A percentile compares a stretch with the other conserved stretches of the same genome.
Conservation (phyloP, 2,329 filamentous ascomycete species). For the Ophiostoma himal-ulmi region DNA sequence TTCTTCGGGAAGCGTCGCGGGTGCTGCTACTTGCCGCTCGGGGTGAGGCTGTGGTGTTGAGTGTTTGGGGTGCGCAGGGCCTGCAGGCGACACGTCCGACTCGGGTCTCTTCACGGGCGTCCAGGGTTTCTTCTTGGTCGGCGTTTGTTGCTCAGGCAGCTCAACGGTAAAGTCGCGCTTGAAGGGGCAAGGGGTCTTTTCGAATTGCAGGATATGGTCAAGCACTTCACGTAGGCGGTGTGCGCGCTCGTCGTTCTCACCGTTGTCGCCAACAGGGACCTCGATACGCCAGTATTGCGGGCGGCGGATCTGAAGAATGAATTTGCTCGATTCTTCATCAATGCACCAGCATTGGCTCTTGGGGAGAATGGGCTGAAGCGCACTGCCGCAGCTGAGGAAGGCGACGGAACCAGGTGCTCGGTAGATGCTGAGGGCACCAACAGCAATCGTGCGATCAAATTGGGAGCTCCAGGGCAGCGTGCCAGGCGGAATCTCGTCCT, state of each 20-base stretch:
- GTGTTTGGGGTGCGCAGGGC: not conserved
- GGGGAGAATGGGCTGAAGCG: constrained; percentile 79
- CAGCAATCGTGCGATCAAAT: constrained; percentile 75
- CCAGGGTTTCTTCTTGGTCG: constrained; percentile 63
- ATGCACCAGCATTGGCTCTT: constrained; percentile 94
- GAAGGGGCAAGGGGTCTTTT: constrained; percentile 84
- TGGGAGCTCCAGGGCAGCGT: constrained; percentile 67
- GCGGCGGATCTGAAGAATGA: constrained; percentile 77
- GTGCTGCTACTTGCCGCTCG: not conserved
- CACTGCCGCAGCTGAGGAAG: constrained; percentile 78
- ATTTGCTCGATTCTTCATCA: constrained; percentile 70
- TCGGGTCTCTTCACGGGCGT: constrained; percentile 43
- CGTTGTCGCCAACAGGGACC: constrained; percentile 59
- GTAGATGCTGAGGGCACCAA: constrained; percentile 75
- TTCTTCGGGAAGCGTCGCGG: constrained; percentile 9
- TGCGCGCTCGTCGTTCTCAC: constrained; percentile 56
- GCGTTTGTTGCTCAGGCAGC: constrained; percentile 63
- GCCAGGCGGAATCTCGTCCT: constrained; percentile 48
- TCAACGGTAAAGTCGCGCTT: constrained; percentile 68
- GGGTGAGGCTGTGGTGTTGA: not conserved
- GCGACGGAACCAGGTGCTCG: constrained; percentile 79
- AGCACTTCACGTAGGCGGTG: constrained; percentile 64
- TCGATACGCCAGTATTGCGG: constrained; percentile 90
- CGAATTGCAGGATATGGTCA: constrained; percentile 70
- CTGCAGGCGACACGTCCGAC: constrained; percentile 29